phyloP scores from a whole-genome alignment of 2,329 filamentous ascomycete species.

The Fusarium sp. region DNA sequence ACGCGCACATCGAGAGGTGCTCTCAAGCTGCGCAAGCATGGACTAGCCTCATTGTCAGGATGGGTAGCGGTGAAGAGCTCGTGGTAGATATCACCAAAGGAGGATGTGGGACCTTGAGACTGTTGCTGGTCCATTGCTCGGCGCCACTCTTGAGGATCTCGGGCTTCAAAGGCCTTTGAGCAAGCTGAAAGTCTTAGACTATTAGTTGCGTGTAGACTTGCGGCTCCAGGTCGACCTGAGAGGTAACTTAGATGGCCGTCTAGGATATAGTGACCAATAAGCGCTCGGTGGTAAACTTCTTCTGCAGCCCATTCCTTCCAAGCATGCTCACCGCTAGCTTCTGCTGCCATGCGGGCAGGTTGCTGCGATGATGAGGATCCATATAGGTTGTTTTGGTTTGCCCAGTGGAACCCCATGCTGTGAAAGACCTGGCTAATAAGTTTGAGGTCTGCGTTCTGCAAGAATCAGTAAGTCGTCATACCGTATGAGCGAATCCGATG shows the following conservation, averaged over 20 bases:
- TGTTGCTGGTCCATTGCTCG: background rate
- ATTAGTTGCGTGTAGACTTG: background rate
- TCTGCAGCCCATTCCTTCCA: background rate
- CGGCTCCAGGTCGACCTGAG: background rate
- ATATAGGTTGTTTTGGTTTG: background rate
- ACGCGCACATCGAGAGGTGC: background rate
- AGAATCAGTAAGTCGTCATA: background rate
- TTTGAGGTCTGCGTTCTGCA: too few relatives aligned
- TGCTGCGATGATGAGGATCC: too few relatives aligned
- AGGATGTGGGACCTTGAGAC: background rate
- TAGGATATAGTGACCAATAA: background rate
- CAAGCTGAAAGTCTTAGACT: background rate
- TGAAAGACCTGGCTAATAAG: too few relatives aligned
- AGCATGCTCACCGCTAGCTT: background rate
- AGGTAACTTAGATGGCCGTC: background rate
- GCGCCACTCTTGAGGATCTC: background rate
- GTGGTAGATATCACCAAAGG: background rate
- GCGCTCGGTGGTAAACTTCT: background rate
- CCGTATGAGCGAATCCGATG: too few relatives aligned
- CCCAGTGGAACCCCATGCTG: background rate
- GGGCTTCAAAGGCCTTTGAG: background rate
- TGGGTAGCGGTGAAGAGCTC: background rate
- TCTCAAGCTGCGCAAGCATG: background rate
- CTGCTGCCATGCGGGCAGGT: too few relatives aligned
- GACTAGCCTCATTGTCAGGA: background rate